Evolutionary conservation across 1,284 basidiomycete genomes (phyloP), one percentile per base, ranked within the genome.

Genomic region (Moesziomyces parantarcticus): DNA sequence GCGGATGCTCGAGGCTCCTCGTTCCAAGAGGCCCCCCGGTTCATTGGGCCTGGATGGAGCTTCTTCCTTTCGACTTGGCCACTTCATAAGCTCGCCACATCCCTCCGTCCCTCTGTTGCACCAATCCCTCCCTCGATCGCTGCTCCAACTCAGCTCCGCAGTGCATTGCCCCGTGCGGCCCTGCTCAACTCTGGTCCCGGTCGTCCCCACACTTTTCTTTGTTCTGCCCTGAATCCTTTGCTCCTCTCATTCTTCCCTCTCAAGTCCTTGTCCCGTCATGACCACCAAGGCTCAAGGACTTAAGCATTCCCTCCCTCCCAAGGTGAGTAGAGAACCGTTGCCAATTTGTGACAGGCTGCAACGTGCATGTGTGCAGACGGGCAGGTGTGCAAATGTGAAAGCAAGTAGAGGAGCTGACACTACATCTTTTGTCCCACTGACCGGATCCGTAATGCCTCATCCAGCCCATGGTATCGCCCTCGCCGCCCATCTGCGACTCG

Each of bases 291-390:
- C 20, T 20, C 59, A 58, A 54, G 63, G 50, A 36, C 46, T 59
- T n/a, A 54, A 52, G 52, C 69, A 72, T 50, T 72, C 63, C 32
- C 63, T 72, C 26, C 69, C 69, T 21, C 59, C 69, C 20, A 72
- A 72, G 32, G 69, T 72, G 50, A 61, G 68, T 57, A 23, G 22
- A 36, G 16, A 42, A 21, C 26, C 14, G 43, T 54, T 51, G 42
- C 29, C 50, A 51, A n/a, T 29, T 34, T 9, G 56, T 26, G 13
- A 22, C 22, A 13, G 8, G 29, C 29, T 32, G 29, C 29, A 4
- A 13, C 29, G 29, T 13, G 29, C 29, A 32, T 10, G 11, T 32
- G 29, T 32, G 29, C 29, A 10, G n/a, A n/a, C 36, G 3, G 22
- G 7, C 32, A 8, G 36, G 16, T 6, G 36, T 16, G 16, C 16